Conservation (phyloP, 2,329 filamentous ascomycete genomes). For the Shiraia bambusicola region DNA sequence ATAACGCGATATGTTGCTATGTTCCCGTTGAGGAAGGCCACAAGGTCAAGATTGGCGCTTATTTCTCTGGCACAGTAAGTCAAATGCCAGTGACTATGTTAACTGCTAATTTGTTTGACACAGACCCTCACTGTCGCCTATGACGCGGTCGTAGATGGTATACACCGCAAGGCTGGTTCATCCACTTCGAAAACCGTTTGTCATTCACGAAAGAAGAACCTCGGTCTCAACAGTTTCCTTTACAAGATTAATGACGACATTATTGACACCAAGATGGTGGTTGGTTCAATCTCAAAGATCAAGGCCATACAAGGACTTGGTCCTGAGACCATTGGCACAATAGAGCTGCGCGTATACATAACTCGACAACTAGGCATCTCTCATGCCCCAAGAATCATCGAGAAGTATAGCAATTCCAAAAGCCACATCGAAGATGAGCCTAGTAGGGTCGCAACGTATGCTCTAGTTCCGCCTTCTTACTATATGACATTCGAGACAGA, state of each 20-base stretch:
- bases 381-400: slow-evolving; percentile 9
- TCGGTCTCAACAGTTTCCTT: slow-evolving; percentile 21
- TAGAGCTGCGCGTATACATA: slow-evolving; percentile 37
- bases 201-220: slow-evolving; percentile 23
- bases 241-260: slow-evolving; percentile 42
- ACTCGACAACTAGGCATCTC: slow-evolving; percentile 22
- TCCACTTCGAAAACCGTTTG: slow-evolving; percentile 12
- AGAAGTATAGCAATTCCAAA: slow-evolving; percentile 13
- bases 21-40: slow-evolving; percentile 38
- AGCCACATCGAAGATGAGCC: not conserved
- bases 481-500: slow-evolving; percentile 26
- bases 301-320: slow-evolving; percentile 7
- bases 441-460: slow-evolving; percentile 10
- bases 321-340: slow-evolving; percentile 27
- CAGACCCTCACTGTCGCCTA: slow-evolving; percentile 29
- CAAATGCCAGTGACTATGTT: not conserved
- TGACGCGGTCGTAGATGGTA: slow-evolving; percentile 44
- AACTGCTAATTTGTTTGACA: slow-evolving; percentile 1
- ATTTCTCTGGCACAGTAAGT: slow-evolving; percentile 38
- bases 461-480: slow-evolving; percentile 20
- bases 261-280: slow-evolving; percentile 90
- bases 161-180: slow-evolving; percentile 25
- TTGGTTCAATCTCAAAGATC: slow-evolving; percentile 71
- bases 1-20: slow-evolving; percentile 40
- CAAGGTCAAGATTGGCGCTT: slow-evolving; percentile 32